phyloP scores from a whole-genome alignment of 2,329 filamentous ascomycete species.

The Fusarium caatingaense region DNA sequence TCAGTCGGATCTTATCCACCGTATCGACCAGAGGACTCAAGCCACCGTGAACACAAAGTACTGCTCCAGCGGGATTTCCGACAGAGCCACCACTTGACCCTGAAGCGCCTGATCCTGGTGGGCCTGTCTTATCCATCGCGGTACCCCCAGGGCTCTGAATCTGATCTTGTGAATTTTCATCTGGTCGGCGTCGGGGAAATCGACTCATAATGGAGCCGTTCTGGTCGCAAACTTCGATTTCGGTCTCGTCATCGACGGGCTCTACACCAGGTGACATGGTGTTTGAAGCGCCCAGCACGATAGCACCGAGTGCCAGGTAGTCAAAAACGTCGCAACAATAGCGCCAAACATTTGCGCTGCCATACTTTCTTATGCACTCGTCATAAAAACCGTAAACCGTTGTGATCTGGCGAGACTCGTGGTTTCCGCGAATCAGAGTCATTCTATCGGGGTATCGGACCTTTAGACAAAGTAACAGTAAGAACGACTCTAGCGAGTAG shows the following conservation, averaged over 20 bases:
- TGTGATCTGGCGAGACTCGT: conserved; percentile 96
- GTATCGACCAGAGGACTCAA: conserved; percentile 91
- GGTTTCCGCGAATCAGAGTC: conserved; percentile 93
- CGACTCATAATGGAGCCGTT: conserved; percentile 81
- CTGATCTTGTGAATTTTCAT: conserved; percentile 43
- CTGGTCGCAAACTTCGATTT: conserved; percentile 93
- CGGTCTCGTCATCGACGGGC: conserved; percentile 76
- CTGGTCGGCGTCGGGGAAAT: conserved; percentile 66
- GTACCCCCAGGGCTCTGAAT: conserved; percentile 46
- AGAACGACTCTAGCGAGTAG: conserved; percentile 96
- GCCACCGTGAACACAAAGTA: conserved; percentile 95
- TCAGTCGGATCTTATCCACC: conserved; percentile 92
- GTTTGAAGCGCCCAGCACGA: conserved; percentile 88
- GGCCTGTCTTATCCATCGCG: conserved; percentile 63
- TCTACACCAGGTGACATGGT: conserved; percentile 63
- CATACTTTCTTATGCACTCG: conserved; percentile 95
- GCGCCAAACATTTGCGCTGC: conserved; percentile 95
- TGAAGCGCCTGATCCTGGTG: conserved; percentile 83
- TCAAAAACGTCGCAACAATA: conserved; percentile 99
- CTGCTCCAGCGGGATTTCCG: conserved; percentile 80
- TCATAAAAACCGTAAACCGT: conserved; percentile 99
- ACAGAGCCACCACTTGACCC: conserved; percentile 72
- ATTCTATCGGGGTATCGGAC: conserved; percentile 97
- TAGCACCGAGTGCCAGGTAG: conserved; percentile 89
- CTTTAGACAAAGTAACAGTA: conserved; percentile 94